Evolutionary conservation across 75 land plant genomes (phyloP).

Genomic region (Pinus taeda): DNA sequence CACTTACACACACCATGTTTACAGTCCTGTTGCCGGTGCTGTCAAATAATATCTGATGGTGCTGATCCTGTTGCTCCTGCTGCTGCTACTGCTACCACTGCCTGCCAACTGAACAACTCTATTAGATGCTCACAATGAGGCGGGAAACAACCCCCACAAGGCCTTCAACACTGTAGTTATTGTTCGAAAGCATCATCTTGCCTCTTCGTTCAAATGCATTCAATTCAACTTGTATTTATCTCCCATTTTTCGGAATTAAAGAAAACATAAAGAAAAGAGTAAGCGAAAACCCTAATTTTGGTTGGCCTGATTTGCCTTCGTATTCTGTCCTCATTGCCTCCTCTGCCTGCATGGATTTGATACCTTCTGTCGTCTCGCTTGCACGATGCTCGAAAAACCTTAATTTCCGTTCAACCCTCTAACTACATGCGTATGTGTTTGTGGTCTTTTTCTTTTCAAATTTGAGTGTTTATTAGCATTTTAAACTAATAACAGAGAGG

Average conservation of each 20-base stretch:
- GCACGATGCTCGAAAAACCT: conserved; percentile 2
- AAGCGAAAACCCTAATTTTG: neutral
- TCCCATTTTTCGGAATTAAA: neutral
- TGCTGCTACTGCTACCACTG: conserved; percentile 7
- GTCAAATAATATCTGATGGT: neutral
- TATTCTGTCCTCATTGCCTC: conserved; percentile 4
- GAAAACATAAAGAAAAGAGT: neutral
- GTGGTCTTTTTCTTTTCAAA: neutral
- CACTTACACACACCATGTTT: conserved; percentile 10
- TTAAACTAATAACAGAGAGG: neutral
- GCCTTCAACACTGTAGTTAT: neutral
- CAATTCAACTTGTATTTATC: neutral
- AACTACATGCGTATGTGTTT: neutral
- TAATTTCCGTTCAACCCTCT: conserved; percentile 6
- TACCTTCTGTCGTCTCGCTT: conserved; percentile 11
- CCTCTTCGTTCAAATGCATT: neutral
- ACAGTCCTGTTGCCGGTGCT: conserved; percentile 5
- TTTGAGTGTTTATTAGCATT: neutral
- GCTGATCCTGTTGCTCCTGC: conserved; percentile 5
- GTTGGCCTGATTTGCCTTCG: conserved; percentile 10
- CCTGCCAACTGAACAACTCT: neutral
- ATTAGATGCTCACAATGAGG: neutral
- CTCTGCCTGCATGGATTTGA: conserved; percentile 8
- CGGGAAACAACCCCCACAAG: conserved; percentile 2
- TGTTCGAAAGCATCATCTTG: neutral